A percentile compares a stretch with the other conserved stretches of the same genome.
phyloP scores from a whole-genome alignment of 2,329 filamentous ascomycete species.

The Monosporascus sp. region DNA sequence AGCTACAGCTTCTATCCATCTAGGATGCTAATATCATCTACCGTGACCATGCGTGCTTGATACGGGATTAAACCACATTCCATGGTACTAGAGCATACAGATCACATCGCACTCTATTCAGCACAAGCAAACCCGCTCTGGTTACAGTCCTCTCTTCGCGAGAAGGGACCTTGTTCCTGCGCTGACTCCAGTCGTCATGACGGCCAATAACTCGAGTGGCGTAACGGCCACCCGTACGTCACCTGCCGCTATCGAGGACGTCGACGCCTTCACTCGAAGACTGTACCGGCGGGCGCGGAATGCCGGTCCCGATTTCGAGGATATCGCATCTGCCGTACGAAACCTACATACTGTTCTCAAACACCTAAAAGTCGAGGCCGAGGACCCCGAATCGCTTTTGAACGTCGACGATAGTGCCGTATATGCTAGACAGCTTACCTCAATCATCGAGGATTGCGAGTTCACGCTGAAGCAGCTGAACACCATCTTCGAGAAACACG shows the following conservation, averaged over 20 bases:
- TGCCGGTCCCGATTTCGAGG: slow-evolving; percentile 42
- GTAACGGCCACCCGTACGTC: slow-evolving; percentile 11
- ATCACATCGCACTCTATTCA: too few relatives aligned
- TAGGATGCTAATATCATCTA: too few relatives aligned
- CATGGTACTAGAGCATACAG: too few relatives aligned
- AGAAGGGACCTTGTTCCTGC: slow-evolving; percentile 9
- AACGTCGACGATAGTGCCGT: slow-evolving; percentile 35
- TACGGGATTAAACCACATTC: too few relatives aligned
- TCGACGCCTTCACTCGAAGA: slow-evolving; percentile 49
- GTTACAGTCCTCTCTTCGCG: too few relatives aligned
- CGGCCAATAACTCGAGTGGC: slow-evolving; percentile 5
- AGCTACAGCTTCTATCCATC: too few relatives aligned
- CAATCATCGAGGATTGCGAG: slow-evolving; percentile 50
- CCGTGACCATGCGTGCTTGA: too few relatives aligned
- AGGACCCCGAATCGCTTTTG: slow-evolving; percentile 51
- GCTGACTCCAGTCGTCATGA: slow-evolving; percentile 5
- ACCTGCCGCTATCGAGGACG: slow-evolving; percentile 45
- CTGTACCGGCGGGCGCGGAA: slow-evolving; percentile 50
- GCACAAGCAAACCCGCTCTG: too few relatives aligned
- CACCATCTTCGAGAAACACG: slow-evolving; percentile 44
- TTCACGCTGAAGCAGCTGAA: slow-evolving; percentile 50
- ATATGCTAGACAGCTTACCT: slow-evolving; percentile 44
- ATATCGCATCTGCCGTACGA: slow-evolving; percentile 44
- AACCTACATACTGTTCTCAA: slow-evolving; percentile 50
- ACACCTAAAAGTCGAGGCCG: slow-evolving; percentile 52